Percentiles rank a stretch among this genome's conserved stretches.
Evolutionary conservation across 148 eudicot species (phyloP).

Genomic region (Vaccinium corymbosum): DNA sequence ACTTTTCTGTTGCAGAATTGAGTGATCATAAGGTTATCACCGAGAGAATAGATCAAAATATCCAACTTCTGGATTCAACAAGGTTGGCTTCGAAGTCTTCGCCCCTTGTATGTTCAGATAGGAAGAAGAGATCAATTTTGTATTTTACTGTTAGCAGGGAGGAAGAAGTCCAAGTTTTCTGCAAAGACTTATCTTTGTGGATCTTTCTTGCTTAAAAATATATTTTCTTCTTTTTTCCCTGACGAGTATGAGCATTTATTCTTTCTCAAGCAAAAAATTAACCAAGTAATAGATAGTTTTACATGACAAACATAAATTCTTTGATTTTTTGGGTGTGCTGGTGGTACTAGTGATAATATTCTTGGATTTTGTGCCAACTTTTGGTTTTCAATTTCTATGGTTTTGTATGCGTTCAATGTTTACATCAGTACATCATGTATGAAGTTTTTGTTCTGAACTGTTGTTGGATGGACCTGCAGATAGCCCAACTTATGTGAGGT

Average conservation of each 20-base stretch:
- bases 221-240: neutral
- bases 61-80: conserved; percentile 62
- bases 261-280: neutral
- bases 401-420: neutral
- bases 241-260: neutral
- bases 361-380: neutral
- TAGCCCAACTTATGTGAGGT: neutral
- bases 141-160: neutral
- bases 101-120: conserved; percentile 39
- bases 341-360: neutral
- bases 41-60: conserved; percentile 56
- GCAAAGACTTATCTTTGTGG: neutral
- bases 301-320: neutral
- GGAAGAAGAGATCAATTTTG: conserved; percentile 11
- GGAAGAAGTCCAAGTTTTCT: neutral
- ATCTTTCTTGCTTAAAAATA: neutral
- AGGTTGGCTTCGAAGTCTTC: conserved; percentile 36
- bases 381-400: neutral
- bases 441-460: neutral
- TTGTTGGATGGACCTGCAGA: neutral
- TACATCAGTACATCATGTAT: neutral
- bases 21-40: conserved; percentile 60
- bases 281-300: neutral
- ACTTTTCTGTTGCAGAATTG: conserved; percentile 39
- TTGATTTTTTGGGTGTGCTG: neutral